Evolutionary conservation across 2,329 filamentous ascomycete genomes (phyloP), one percentile per base, ranked within the genome.

Genomic region (Cordyceps militaris): DNA sequence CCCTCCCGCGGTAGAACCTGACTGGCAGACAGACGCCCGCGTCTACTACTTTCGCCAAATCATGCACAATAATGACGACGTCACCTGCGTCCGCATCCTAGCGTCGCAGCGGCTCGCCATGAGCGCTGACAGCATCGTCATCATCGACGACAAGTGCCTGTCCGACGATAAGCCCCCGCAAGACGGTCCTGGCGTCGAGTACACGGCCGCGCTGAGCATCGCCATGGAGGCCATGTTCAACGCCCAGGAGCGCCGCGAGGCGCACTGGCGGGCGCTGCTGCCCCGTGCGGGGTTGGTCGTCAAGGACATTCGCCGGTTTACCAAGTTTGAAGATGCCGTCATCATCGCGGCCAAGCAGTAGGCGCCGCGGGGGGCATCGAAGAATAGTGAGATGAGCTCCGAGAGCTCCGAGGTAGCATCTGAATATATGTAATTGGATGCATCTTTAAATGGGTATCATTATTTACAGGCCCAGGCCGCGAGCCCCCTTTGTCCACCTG

Each of bases 401-500:
- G 16, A 2, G 10, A n/a, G 14, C 34, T 16, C 11, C 21, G 21
- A n/a, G 11, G 16, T 40, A 26, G 21, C 36, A 21, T 28, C 21
- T 21, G 14, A 23, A 46, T 24, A 46, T 34, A n/a, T 44, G 13
- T 10, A 40, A 11, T 24, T 42, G 14, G 36, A 43, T 30, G 34
- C 49, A 30, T 23, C 16, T 19, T 28, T 9, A 11, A 16, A n/a
- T 16, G 49, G 16, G n/a, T 42, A 30, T 28, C 36, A 16, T 23
- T 23, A n/a, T 14, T 66, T 54, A 72, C 47, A 72, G 55, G 2
- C 65, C 70, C 38, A 73, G 46, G 0, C 71, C 71, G 30, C 66
- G 71, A 5, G 69, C 69, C 0, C 71, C 71, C 51, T 66, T 69
- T 2, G 70, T 80, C 79, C 79, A 81, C 46, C 78, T 72, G 62